Evolutionary conservation across 805 yeast genomes (phyloP).

Genomic region (Metschnikowia chrysomelidarum): DNA sequence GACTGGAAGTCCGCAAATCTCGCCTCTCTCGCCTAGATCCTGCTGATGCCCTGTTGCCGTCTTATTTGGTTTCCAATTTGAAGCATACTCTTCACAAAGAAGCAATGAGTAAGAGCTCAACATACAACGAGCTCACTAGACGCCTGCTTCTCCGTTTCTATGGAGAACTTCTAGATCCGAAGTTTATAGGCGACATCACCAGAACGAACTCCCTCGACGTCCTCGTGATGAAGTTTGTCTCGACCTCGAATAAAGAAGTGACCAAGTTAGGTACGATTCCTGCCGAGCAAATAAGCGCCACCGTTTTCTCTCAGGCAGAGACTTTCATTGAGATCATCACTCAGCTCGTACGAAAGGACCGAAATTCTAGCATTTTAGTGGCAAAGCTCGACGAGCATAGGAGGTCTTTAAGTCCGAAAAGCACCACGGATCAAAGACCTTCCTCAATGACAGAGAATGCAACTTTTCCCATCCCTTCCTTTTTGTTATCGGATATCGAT

Average conservation of each 20-base stretch:
- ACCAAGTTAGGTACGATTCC: constrained; percentile 38
- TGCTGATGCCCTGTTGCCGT: constrained; percentile 27
- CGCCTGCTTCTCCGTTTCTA: constrained; percentile 61
- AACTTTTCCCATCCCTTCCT: constrained; percentile 46
- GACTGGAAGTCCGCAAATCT: constrained; percentile 14
- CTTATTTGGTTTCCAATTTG: constrained; percentile 35
- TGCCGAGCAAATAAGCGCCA: constrained; percentile 28
- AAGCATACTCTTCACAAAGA: constrained; percentile 43
- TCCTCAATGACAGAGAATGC: constrained; percentile 2
- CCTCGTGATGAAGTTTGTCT: constrained; percentile 50
- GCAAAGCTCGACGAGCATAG: constrained; percentile 45
- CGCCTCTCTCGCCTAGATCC: constrained; percentile 9
- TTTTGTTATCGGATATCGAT: constrained; percentile 53
- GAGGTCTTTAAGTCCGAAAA: constrained; percentile 32
- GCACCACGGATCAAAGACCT: neutral
- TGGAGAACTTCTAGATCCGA: constrained; percentile 55
- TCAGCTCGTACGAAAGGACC: constrained; percentile 35
- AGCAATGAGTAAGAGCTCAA: constrained; percentile 41
- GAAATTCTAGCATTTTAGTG: constrained; percentile 36
- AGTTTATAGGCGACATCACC: constrained; percentile 31
- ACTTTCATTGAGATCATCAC: constrained; percentile 38
- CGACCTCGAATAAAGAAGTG: constrained; percentile 52
- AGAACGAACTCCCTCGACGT: constrained; percentile 41
- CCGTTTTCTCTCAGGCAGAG: constrained; percentile 37
- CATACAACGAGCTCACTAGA: constrained; percentile 49